A percentile compares a stretch with the other conserved stretches of the same genome.
These are phyloP conservation scores for Pichia cephalocereana DNA, from an alignment of 805 yeast genomes.

Conservation along the genomic window DNA sequence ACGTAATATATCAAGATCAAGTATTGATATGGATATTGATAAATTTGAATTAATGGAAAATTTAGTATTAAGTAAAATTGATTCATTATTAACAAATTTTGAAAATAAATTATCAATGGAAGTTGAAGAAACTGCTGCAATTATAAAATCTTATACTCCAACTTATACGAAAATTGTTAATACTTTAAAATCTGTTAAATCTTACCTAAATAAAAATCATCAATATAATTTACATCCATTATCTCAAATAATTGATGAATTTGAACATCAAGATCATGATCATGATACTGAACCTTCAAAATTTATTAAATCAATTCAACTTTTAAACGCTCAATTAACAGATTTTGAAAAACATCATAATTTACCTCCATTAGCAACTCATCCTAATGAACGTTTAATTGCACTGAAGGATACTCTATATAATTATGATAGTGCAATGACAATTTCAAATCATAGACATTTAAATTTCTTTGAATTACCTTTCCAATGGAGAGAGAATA, in stretches of 20 bases:
- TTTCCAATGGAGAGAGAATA: constrained; percentile 87
- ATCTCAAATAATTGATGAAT: constrained; percentile 22
- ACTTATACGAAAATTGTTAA: constrained; percentile 18
- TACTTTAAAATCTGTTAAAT: constrained; percentile 17
- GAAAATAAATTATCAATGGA: constrained; percentile 24
- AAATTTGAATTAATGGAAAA: constrained; percentile 17
- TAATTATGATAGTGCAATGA: constrained; percentile 38
- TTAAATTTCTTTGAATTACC: constrained; percentile 85
- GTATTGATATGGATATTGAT: neutral
- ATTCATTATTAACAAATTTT: constrained; percentile 20
- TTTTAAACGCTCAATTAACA: constrained; percentile 32
- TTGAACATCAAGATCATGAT: constrained; percentile 3
- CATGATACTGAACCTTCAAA: constrained; percentile 7
- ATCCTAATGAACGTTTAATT: constrained; percentile 21
- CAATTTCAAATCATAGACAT: constrained; percentile 35
- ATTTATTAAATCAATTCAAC: constrained; percentile 28
- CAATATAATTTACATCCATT: constrained; percentile 22
- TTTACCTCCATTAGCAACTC: constrained; percentile 17
- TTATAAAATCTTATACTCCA: constrained; percentile 7
- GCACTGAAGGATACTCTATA: constrained; percentile 29
- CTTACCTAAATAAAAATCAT: constrained; percentile 16
- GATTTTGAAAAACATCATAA: constrained; percentile 29
- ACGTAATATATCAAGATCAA: neutral
- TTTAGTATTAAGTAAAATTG: constrained; percentile 21
- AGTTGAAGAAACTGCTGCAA: constrained; percentile 1